These are phyloP conservation scores for Exophiala alcalophila DNA, from an alignment of 2,329 filamentous ascomycete genomes.

Conservation along the genomic window DNA sequence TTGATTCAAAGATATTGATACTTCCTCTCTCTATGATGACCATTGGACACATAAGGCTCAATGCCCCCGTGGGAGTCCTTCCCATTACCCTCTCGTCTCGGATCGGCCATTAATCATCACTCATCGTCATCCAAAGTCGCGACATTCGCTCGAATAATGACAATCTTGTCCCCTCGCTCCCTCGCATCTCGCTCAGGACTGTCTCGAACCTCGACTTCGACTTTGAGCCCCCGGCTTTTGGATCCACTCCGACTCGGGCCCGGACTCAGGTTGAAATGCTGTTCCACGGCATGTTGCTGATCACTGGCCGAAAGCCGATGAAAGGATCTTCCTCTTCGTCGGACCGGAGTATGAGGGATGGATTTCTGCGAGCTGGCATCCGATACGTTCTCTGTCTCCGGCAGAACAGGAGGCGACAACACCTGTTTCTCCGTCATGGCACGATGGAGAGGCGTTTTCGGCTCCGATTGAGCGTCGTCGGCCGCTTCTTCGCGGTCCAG, in stretches of 20 bases:
- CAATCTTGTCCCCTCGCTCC: slow-evolving; percentile 25
- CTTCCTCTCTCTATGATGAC: too few relatives aligned
- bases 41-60: too few relatives aligned
- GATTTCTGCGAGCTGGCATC: slow-evolving; percentile 14
- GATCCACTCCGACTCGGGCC: slow-evolving; percentile 24
- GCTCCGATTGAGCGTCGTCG: slow-evolving; percentile 3
- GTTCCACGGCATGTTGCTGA: slow-evolving; percentile 22
- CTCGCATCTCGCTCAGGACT: slow-evolving; percentile 26
- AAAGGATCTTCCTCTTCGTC: slow-evolving; percentile 19
- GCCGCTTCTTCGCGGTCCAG: slow-evolving; percentile 3
- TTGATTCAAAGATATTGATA: too few relatives aligned
- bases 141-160: slow-evolving; percentile 26
- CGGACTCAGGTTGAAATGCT: slow-evolving; percentile 25
- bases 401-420: slow-evolving; percentile 6
- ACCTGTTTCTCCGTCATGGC: slow-evolving; percentile 27
- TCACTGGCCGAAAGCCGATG: slow-evolving; percentile 21
- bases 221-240: slow-evolving; percentile 22
- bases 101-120: too few relatives aligned
- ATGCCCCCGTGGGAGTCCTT: too few relatives aligned
- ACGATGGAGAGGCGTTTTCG: slow-evolving; percentile 18
- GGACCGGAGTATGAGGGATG: slow-evolving; percentile 15
- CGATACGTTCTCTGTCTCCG: slow-evolving; percentile 7
- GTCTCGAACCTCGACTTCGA: slow-evolving; percentile 28
- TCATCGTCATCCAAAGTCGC: slow-evolving; percentile 13
- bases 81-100: too few relatives aligned